Conservation (phyloP, 164 flowering plant genomes). For the grape (Vitis vinifera) region ASM3070453v1 NC_081814.1:6131501-6132000, state of each 20-base stretch:
- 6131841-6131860: neutral
- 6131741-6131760: too few species aligned
- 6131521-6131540: constrained; percentile 35
- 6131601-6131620: constrained; percentile 45
- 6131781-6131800: too few species aligned
- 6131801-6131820: neutral
- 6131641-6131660: neutral
- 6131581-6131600: constrained; percentile 73
- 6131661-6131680: neutral
- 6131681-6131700: too few species aligned
- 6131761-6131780: too few species aligned
- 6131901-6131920: constrained; percentile 64
- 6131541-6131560: constrained; percentile 65
- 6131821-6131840: neutral
- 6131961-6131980: constrained; percentile 79
- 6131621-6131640: neutral
- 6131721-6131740: too few species aligned
- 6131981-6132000: constrained; percentile 68
- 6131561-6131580: constrained; percentile 76
- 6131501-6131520: constrained; percentile 55
- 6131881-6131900: constrained; percentile 64
- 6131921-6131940: constrained; percentile 57
- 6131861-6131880: constrained; percentile 65
- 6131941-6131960: constrained; percentile 51
- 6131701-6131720: too few species aligned